Evolutionary conservation across 768 basidiomycete species (phyloP), one percentile per base, ranked within the genome.

Genomic region (Dacryopinax spathularia): DNA sequence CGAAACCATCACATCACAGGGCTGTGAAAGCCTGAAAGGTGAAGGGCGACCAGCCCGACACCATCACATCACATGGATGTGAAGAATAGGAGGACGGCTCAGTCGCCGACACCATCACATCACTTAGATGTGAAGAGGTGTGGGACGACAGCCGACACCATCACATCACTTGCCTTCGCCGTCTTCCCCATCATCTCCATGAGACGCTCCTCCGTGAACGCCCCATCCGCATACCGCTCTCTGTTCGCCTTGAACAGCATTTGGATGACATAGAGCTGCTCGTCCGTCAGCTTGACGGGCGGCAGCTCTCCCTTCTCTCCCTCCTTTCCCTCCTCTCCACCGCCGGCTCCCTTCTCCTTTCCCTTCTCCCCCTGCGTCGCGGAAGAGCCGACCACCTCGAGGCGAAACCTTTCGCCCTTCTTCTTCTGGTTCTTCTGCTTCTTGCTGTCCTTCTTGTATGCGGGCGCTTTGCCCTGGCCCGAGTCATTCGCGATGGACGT

Each of bases 181-280:
- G n/a, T 75, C 66, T 77, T 72, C 27, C 66, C 71, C 65, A 70
- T 72, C 59, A 87, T 71, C 0, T 84, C 86, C 62, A 81, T 76
- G 61, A 81, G 74, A 15, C 86, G 78, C 64, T 79, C 79, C 13
- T 72, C 76, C 1, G 72, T 73, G 31, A 80, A 66, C 62, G 69
- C 74, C 70, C 31, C 73, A 66, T 29, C 71, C 71, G 0, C 80
- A 80, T 34, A 82, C 67, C 65, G 81, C 36, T 37, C 36, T n/a
- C n/a, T 37, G 36, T 56, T 56, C 29, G 48, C 48, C 48, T 31
- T 6, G 48, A 27, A 56, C 5, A 7, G 25, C 25, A 37, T 10
- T 37, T 56, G 12, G 48, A 56, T 15, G 25, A 56, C 25, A 10
- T 56, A 29, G 22, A 29, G 29, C 25, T 25, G 6, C 31, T 29